Conservation (phyloP, 495 filamentous ascomycete genomes). For the Xylaria venustula region DNA sequence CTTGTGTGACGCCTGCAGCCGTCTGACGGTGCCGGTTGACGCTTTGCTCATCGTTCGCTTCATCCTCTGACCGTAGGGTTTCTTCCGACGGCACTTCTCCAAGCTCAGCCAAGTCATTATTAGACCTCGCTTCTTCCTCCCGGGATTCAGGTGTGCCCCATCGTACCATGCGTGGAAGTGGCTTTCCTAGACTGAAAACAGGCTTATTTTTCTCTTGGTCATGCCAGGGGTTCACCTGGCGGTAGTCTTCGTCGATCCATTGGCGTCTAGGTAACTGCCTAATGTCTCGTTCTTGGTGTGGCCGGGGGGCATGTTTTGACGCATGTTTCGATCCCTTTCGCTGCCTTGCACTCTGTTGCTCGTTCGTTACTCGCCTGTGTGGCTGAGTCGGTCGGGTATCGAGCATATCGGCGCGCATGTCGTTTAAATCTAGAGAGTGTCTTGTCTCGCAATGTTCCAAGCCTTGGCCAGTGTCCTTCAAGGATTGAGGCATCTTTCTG, state of each 20-base stretch:
- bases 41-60: not conserved
- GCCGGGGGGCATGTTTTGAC: no score
- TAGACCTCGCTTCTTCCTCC: constrained; percentile 19
- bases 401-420: no score
- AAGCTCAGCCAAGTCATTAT: not conserved
- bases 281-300: no score
- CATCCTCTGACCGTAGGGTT: not conserved
- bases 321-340: no score
- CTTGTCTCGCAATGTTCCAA: no score
- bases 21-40: constrained; percentile 7
- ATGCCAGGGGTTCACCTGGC: constrained; percentile 46
- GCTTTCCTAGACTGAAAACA: constrained; percentile 50
- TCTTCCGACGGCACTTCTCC: constrained; percentile 10
- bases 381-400: no score
- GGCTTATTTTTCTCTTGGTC: constrained; percentile 44
- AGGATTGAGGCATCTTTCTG: no score
- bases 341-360: no score
- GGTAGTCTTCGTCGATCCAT: constrained; percentile 32
- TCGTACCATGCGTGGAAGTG: constrained; percentile 48
- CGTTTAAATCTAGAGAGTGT: no score
- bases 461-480: no score
- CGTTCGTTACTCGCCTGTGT: no score
- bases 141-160: constrained; percentile 29
- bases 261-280: not conserved
- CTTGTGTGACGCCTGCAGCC: constrained; percentile 14